Conservation (phyloP, 106 monocot genomes). For the Allium cepa region DNA sequence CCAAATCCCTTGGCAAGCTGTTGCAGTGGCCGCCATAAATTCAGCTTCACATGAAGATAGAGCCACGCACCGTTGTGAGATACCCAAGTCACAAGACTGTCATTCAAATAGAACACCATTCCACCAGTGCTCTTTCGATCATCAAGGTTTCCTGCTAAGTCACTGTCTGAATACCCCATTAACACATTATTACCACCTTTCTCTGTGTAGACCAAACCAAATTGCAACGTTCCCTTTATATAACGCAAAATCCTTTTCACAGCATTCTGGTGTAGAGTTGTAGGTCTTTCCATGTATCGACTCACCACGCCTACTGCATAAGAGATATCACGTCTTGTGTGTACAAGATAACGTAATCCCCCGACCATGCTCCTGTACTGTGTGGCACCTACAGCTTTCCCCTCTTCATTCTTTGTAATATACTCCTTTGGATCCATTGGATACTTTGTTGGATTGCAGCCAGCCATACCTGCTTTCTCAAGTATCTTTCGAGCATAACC, state of each 20-base stretch:
- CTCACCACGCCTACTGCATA: neutral
- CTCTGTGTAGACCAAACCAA: neutral
- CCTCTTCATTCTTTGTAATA: neutral
- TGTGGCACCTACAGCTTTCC: neutral
- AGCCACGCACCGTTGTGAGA: neutral
- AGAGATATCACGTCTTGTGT: neutral
- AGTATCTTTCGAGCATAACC: neutral
- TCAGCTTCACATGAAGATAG: constrained; percentile 5
- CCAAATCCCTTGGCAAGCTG: neutral
- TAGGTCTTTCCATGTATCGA: neutral
- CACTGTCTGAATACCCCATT: neutral
- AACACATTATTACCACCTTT: neutral
- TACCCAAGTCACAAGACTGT: neutral
- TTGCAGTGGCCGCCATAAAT: neutral
- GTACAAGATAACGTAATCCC: neutral
- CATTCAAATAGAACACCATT: neutral
- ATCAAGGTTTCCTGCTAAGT: neutral
- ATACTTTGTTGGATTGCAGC: constrained; percentile 1
- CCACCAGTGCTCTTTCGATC: neutral
- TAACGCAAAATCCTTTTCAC: neutral
- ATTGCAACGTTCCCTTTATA: neutral
- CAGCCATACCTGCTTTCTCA: neutral
- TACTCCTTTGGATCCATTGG: neutral
- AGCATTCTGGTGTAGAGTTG: neutral
- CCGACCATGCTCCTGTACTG: neutral